Evolutionary conservation across 73 alveolate species (phyloP).

Genomic region (Tetrahymena elliotti): DNA sequence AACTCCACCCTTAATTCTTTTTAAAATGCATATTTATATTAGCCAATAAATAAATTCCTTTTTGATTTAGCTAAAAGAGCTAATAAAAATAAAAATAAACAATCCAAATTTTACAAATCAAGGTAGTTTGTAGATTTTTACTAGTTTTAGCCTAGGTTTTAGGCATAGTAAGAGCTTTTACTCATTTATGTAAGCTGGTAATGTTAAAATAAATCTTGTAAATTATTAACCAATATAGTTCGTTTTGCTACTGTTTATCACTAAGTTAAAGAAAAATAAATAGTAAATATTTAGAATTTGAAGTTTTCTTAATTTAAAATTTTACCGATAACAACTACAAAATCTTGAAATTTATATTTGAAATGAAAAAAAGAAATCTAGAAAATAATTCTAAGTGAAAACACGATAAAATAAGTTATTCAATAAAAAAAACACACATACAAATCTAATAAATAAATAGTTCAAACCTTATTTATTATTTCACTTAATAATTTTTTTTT

Average conservation of each 20-base stretch:
- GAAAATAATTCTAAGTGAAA: neutral
- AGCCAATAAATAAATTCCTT: neutral
- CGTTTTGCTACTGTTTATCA: neutral
- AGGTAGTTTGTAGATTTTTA: neutral
- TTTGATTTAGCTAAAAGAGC: neutral
- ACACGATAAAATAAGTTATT: neutral
- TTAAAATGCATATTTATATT: neutral
- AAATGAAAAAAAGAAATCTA: neutral
- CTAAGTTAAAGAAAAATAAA: neutral
- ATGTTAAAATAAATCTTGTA: neutral
- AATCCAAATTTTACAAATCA: neutral
- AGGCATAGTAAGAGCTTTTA: neutral
- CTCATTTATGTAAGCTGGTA: neutral
- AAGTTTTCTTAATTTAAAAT: neutral
- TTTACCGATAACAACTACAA: neutral
- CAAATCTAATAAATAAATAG: too few relatives aligned
- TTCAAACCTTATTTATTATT: neutral
- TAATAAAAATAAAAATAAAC: neutral
- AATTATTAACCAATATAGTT: neutral
- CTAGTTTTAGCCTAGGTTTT: neutral
- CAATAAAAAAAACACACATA: neutral
- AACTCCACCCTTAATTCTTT: neutral
- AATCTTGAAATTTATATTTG: neutral
- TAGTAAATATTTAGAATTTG: neutral
- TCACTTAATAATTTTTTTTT: neutral